Evolutionary conservation across 2,329 filamentous ascomycete genomes (phyloP).

Genomic region (Sclerotinia subarctica): DNA sequence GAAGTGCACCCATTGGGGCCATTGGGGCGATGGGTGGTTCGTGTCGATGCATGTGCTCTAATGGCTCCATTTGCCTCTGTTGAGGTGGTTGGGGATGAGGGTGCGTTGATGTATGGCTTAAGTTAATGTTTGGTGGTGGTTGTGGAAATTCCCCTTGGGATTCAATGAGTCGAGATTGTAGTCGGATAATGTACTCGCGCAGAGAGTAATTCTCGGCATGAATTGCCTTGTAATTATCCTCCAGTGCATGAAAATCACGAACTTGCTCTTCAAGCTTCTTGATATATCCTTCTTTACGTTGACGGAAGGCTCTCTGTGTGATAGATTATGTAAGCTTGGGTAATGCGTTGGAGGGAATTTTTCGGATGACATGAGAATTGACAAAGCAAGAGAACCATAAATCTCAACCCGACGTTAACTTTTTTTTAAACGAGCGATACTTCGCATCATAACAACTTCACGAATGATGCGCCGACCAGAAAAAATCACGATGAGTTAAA

Average conservation of each 20-base stretch:
- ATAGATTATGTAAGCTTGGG: slow-evolving; percentile 38
- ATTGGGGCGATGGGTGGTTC: slow-evolving; percentile 37
- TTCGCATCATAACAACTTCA: slow-evolving; percentile 18
- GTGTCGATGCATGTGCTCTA: slow-evolving; percentile 29
- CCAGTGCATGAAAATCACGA: slow-evolving; percentile 72
- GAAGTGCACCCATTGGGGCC: slow-evolving; percentile 39
- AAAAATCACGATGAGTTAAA: slow-evolving; percentile 17
- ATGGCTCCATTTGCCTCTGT: slow-evolving; percentile 32
- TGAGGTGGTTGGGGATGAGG: slow-evolving; percentile 40
- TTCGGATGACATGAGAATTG: slow-evolving; percentile 41
- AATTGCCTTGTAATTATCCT: slow-evolving; percentile 73
- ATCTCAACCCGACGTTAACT: slow-evolving; percentile 15
- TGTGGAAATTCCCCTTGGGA: slow-evolving; percentile 79
- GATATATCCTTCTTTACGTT: slow-evolving; percentile 97
- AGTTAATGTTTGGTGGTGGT: slow-evolving; percentile 74
- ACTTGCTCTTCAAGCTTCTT: slow-evolving; percentile 96
- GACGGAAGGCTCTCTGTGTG: slow-evolving; percentile 84
- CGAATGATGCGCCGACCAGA: slow-evolving; percentile 5
- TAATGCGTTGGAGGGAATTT: slow-evolving; percentile 16
- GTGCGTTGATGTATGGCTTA: slow-evolving; percentile 59
- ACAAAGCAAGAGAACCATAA: slow-evolving; percentile 39
- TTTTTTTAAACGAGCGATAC: slow-evolving; percentile 30
- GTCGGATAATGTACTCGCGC: slow-evolving; percentile 85
- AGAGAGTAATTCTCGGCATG: slow-evolving; percentile 88
- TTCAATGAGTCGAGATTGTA: slow-evolving; percentile 84